Evolutionary conservation across 2,329 filamentous ascomycete species (phyloP), one percentile per base, ranked within the genome.

Genomic region (Scolecobasidium constrictum): DNA sequence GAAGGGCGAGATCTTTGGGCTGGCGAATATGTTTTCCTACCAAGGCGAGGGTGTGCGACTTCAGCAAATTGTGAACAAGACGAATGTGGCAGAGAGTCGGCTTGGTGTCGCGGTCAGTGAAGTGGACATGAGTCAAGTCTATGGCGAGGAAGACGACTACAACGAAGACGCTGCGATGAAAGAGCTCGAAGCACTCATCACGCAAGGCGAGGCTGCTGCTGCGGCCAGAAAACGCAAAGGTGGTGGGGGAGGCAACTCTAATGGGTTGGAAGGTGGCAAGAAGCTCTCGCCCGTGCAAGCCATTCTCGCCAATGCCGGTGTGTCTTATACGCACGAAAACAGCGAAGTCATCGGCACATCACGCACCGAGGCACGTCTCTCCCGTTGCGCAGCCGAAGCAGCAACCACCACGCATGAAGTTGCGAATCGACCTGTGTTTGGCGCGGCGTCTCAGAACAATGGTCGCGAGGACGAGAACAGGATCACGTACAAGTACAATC

Each of bases 41-140:
- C 79, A 86, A 49, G 76, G 78, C 38, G 77, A 88, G 50, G 83
- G 83, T 46, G 75, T 93, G 11, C 72, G 95, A 12, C 72, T 96
- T 4, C 77, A 85, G n/a, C 86, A 95, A 44, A 96, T 98, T 51
- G 86, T 98, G 53, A 94, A 96, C 67, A 94, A 95, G 62, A 96
- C 92, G 20, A 98, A 98, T 54, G 80, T 98, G 40, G 92, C 92
- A 3, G 92, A 98, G 64, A 86, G 86, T 34, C 85, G 81, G 56
- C 86, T 83, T 1, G 90, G 87, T 0, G 83, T 96, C 7, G 73
- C 77, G 20, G 77, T 95, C 21, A 71, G 81, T n/a, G 81, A 84
- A 42, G 72, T 94, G 15, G 78, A 93, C 46, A 69, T 85, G 47
- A 73, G 72, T 1, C 68, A 67, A 4, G 67, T 73, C 35, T 72